Percentiles rank a stretch among this genome's conserved stretches.
Conservation (phyloP, 2,329 filamentous ascomycete genomes). For the Xylariaceae sp. region DNA sequence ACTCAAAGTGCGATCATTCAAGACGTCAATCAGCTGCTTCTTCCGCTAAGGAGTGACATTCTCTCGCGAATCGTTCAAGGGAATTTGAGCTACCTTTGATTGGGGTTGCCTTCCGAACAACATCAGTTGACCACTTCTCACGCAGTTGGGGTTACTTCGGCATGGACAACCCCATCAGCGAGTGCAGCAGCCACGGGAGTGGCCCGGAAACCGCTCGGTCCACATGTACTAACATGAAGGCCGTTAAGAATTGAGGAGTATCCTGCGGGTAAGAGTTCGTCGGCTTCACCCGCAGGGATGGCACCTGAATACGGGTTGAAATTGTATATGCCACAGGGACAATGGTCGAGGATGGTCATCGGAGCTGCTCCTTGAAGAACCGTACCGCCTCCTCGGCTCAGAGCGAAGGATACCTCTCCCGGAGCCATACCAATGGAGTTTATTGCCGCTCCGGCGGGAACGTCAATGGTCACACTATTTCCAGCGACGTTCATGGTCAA, state of each 20-base stretch:
- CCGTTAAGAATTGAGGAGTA: constrained; percentile 29
- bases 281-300: constrained; percentile 38
- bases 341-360: constrained; percentile 47
- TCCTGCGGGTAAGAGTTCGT: constrained; percentile 37
- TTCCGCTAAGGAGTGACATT: no score
- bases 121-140: neutral
- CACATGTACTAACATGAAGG: constrained; percentile 31
- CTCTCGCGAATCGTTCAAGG: neutral
- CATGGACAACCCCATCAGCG: constrained; percentile 7
- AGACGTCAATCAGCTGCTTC: no score
- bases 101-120: neutral
- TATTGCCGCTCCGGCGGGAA: constrained; percentile 43
- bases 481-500: constrained; percentile 45
- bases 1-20: neutral
- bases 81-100: neutral
- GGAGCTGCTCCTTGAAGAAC: constrained; percentile 45
- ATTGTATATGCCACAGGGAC: constrained; percentile 52
- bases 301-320: constrained; percentile 54
- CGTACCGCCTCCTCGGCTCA: constrained; percentile 39
- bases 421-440: constrained; percentile 45
- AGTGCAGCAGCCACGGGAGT: constrained; percentile 4
- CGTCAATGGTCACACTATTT: constrained; percentile 41
- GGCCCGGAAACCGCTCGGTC: neutral
- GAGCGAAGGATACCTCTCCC: constrained; percentile 44
- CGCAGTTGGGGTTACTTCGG: constrained; percentile 11